phyloP scores from a whole-genome alignment of 2,329 filamentous ascomycete species.

The Penicillium sclerotigenum region DNA sequence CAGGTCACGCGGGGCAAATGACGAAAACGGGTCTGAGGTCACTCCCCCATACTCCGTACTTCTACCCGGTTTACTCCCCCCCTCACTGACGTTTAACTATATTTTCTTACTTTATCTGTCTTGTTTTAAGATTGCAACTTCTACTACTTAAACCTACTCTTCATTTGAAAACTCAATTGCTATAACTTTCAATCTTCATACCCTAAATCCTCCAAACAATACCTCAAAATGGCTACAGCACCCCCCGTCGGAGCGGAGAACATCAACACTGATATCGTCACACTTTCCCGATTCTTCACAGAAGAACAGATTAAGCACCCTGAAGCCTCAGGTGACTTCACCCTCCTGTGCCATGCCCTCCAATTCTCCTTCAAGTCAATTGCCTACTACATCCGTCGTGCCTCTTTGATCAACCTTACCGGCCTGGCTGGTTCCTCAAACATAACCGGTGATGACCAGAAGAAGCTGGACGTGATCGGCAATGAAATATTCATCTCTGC shows the following conservation, averaged over 20 bases:
- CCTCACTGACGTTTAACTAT: slow-evolving; percentile 16
- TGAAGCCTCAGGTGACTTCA: slow-evolving; percentile 97
- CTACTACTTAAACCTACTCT: background rate
- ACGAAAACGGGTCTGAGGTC: slow-evolving; percentile 22
- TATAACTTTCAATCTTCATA: background rate
- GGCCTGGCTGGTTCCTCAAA: slow-evolving; percentile 94
- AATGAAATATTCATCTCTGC: slow-evolving; percentile 96
- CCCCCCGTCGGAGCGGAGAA: slow-evolving; percentile 64
- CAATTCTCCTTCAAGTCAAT: slow-evolving; percentile 99
- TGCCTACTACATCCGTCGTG: slow-evolving; percentile 97
- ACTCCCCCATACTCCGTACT: slow-evolving; percentile 21
- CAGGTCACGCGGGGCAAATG: slow-evolving; percentile 25
- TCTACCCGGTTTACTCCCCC: slow-evolving; percentile 19
- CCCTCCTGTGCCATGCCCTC: slow-evolving; percentile 94
- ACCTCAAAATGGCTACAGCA: slow-evolving; percentile 35
- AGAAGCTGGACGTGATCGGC: slow-evolving; percentile 98
- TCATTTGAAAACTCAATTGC: slow-evolving; percentile 1
- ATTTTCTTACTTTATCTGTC: background rate
- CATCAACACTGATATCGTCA: slow-evolving; percentile 95
- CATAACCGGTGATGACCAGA: slow-evolving; percentile 94
- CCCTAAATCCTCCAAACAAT: background rate
- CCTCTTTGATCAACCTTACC: slow-evolving; percentile 90
- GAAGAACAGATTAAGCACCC: slow-evolving; percentile 92
- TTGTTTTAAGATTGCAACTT: slow-evolving; percentile 1
- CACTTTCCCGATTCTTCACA: slow-evolving; percentile 89